Conservation (phyloP, 495 filamentous ascomycete species). For the Xylaria venustula region DNA sequence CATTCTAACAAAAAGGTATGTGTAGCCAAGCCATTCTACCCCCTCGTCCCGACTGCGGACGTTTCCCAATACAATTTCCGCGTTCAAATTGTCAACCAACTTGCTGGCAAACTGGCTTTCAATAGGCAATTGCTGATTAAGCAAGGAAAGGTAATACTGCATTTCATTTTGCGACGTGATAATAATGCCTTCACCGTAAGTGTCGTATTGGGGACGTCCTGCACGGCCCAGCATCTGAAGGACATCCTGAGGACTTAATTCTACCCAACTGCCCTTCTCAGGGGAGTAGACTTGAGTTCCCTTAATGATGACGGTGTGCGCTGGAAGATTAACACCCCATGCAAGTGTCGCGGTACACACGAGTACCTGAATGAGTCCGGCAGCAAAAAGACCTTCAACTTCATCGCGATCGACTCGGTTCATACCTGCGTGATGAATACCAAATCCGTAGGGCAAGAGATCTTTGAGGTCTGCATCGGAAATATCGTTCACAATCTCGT, state of each 20-base stretch:
- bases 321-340: slow-evolving; percentile 94
- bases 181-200: slow-evolving; percentile 96
- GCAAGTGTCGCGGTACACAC: slow-evolving; percentile 95
- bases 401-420: slow-evolving; percentile 88
- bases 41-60: slow-evolving; percentile 91
- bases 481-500: slow-evolving; percentile 79
- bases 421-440: slow-evolving; percentile 98
- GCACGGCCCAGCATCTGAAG: slow-evolving; percentile 98
- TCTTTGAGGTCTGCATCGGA: slow-evolving; percentile 90
- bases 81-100: slow-evolving; percentile 94
- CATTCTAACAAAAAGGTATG: slow-evolving; percentile 98
- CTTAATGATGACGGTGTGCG: slow-evolving; percentile 96
- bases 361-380: slow-evolving; percentile 88
- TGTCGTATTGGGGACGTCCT: slow-evolving; percentile 94
- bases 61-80: slow-evolving; percentile 93
- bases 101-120: slow-evolving; percentile 94
- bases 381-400: slow-evolving; percentile 90
- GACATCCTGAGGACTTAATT: slow-evolving; percentile 95
- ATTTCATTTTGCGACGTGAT: slow-evolving; percentile 94
- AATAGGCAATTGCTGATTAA: slow-evolving; percentile 97
- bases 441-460: slow-evolving; percentile 91
- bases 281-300: slow-evolving; percentile 97
- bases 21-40: slow-evolving; percentile 98
- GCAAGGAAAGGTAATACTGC: slow-evolving; percentile 91
- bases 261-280: slow-evolving; percentile 98